These are phyloP conservation scores for Curvularia hawaiiensis DNA, from an alignment of 2,329 filamentous ascomycete species.

Conservation along the genomic window DNA sequence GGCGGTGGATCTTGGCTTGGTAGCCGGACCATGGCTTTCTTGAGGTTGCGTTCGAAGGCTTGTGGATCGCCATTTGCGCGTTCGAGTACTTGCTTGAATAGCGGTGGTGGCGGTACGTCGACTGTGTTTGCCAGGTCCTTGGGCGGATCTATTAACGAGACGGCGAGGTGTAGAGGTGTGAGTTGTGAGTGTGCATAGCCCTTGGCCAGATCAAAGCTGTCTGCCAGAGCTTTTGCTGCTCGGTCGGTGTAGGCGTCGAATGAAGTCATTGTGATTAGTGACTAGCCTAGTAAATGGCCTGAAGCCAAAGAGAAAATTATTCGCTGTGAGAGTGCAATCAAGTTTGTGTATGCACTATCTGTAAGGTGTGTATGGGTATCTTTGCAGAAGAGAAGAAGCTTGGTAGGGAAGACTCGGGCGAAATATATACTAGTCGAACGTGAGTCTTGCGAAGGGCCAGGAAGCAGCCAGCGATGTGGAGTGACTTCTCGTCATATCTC, in stretches of 20 bases:
- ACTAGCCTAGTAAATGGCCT: conserved; percentile 28
- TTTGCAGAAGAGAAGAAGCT: conserved; percentile 9
- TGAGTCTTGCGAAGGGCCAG: conserved; percentile 16
- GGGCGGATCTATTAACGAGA: conserved; percentile 77
- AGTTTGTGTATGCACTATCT: conserved; percentile 15
- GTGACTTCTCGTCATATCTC: conserved; percentile 32
- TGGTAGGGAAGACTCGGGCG: conserved; percentile 12
- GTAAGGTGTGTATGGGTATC: conserved; percentile 22
- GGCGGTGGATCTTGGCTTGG: conserved; percentile 95
- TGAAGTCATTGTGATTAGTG: conserved; percentile 64
- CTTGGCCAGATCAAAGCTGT: conserved; percentile 85
- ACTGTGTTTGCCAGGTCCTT: conserved; percentile 73
- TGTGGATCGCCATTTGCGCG: conserved; percentile 92
- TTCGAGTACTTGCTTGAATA: conserved; percentile 94
- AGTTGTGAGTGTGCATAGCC: conserved; percentile 93
- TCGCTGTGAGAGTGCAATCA: conserved; percentile 18
- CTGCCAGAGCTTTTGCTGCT: conserved; percentile 86
- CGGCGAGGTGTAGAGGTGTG: conserved; percentile 85
- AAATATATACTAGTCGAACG: conserved; percentile 32
- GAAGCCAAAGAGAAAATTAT: conserved; percentile 20
- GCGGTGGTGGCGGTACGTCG: conserved; percentile 66
- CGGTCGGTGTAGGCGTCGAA: conserved; percentile 93
- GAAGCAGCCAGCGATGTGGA: conserved; percentile 33
- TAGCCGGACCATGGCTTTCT: conserved; percentile 87
- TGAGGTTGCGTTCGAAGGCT: conserved; percentile 83